phyloP scores from a whole-genome alignment of 2,329 filamentous ascomycete genomes.

The Phaeosphaeria sp. region DNA sequence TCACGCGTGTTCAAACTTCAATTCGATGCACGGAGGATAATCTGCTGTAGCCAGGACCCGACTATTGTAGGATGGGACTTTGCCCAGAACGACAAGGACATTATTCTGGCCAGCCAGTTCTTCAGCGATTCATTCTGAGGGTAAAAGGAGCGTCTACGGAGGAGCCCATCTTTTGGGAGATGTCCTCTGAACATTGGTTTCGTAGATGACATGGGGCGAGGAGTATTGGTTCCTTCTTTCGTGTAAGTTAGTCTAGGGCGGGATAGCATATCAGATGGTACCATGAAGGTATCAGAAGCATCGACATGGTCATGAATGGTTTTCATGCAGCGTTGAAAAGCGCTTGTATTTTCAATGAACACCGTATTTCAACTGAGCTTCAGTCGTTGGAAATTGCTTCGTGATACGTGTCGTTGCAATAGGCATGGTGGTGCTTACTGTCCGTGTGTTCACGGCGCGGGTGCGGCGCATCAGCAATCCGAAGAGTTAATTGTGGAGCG shows the following conservation, averaged over 20 bases:
- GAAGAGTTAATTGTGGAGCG: background rate
- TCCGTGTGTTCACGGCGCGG: background rate
- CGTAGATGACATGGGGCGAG: background rate
- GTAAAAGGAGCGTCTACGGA: no score
- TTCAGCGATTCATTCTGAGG: conserved; percentile 64
- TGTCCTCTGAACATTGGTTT: background rate
- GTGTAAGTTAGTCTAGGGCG: background rate
- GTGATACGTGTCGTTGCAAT: background rate
- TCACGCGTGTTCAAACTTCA: conserved; percentile 92
- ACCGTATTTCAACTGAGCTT: background rate
- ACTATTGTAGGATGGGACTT: conserved; percentile 98
- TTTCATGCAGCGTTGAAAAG: background rate
- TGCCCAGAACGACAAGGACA: conserved; percentile 81
- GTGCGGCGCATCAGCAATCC: background rate
- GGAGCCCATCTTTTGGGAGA: background rate
- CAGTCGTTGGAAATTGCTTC: background rate
- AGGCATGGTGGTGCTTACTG: background rate
- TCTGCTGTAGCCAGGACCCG: conserved; percentile 91
- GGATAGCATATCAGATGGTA: background rate
- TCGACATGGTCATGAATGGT: background rate
- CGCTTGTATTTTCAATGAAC: background rate
- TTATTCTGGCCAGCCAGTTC: conserved; percentile 78
- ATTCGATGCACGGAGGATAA: conserved; percentile 90
- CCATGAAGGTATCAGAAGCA: background rate
- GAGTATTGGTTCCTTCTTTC: background rate